Evolutionary conservation across 345 rosid genomes (phyloP), one percentile per base, ranked within the genome.

Genomic region (Excoecaria agallocha): DNA sequence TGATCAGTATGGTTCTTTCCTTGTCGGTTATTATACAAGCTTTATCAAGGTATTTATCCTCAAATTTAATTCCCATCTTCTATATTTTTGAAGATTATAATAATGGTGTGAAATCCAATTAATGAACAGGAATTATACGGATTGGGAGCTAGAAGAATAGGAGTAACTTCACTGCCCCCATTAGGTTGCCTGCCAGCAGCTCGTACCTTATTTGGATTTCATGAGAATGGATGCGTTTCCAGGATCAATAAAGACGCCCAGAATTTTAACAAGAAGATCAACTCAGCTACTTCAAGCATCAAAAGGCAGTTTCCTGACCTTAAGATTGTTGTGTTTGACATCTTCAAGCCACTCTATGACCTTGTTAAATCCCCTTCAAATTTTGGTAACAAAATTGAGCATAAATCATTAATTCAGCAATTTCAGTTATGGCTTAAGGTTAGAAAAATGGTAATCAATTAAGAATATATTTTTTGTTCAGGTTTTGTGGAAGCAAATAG

Each of bases 151-250:
- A 91, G 96, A 79, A 93, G 86, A 85, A 79, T 95, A 35, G 98
- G 98, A 50, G 98, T 87, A 69, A 95, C 98, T 51, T 91, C 96
- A 38, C 97, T 95, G 12, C 92, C 94, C 54, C 99, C 99, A 30
- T 56, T 89, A 65, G 98, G 99, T 25, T 95, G 99, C 81, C 83
- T 95, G 69, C 99, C 99, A 7, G 81, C 79, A 12, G 97, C 97
- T 45, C 81, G 90, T 66, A 91, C 98, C 57, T 39, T 95, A 35
- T 91, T 95, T 22, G 94, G 92, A 4, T 80, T 6, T 73, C 93
- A 86, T 35, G 80, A 87, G 60, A 79, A 62, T 6, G 96, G 96
- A 0, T 93, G 99, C 67, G 92, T 93, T 50, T 37, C 86, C 2
- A 80, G 83, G 59, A 79, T 95, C 87, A 93, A 95, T 74, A 25